Percentiles rank a stretch among this genome's conserved stretches.
These are phyloP conservation scores for Umbelopsis ramanniana DNA, from an alignment of 192 early-diverging fungal genomes.

Conservation along the genomic window DNA sequence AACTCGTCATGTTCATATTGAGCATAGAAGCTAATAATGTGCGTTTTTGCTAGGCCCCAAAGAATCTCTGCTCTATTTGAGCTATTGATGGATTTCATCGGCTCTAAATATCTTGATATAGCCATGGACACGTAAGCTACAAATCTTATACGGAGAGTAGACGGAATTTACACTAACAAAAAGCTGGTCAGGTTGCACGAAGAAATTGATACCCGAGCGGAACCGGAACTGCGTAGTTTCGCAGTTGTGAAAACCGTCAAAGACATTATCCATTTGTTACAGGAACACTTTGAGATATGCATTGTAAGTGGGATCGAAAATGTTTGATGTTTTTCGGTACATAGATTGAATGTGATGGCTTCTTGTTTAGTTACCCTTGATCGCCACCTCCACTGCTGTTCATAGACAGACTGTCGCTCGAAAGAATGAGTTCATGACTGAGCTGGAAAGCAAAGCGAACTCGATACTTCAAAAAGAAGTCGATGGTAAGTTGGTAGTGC, in stretches of 20 bases:
- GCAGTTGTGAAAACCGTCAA: constrained; percentile 66
- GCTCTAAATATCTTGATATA: constrained; percentile 80
- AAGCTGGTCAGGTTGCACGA: constrained; percentile 59
- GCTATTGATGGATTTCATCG: constrained; percentile 78
- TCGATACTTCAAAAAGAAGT: constrained; percentile 72
- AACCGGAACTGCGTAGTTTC: constrained; percentile 70
- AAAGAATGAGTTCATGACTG: constrained; percentile 90
- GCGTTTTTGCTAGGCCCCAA: constrained; percentile 52
- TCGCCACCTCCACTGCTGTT: constrained; percentile 68
- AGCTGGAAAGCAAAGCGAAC: constrained; percentile 83
- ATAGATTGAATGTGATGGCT: constrained; percentile 8
- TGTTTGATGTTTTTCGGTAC: constrained; percentile 6
- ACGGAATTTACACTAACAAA: neutral
- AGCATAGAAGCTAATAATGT: neutral
- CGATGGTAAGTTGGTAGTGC: constrained; percentile 52
- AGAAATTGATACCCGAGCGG: constrained; percentile 62
- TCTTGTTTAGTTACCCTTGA: constrained; percentile 60
- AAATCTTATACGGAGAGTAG: neutral
- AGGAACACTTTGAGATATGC: constrained; percentile 79
- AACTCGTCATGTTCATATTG: neutral
- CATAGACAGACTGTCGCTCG: constrained; percentile 85
- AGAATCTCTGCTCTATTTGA: constrained; percentile 71
- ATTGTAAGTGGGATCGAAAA: constrained; percentile 54
- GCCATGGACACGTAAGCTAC: constrained; percentile 73
- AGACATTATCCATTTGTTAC: constrained; percentile 75